Percentiles rank a stretch among this genome's conserved stretches.
phyloP scores from a whole-genome alignment of 208 protist genomes.

The Naegleria gruberi region DNA sequence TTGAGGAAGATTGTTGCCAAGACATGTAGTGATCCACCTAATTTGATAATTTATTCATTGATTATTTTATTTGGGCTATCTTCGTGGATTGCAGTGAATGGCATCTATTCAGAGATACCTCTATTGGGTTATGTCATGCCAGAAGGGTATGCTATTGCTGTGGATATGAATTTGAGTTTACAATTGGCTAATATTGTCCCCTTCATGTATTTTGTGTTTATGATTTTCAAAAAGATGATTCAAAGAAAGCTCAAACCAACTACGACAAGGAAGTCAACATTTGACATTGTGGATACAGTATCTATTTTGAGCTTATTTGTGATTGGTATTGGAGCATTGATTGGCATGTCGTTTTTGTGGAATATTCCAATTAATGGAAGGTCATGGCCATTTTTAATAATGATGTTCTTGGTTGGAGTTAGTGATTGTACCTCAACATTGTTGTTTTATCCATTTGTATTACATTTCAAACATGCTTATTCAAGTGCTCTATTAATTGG shows the following conservation, averaged over 20 bases:
- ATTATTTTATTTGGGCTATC: background rate
- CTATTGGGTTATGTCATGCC: background rate
- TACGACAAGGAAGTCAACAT: background rate
- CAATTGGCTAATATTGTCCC: background rate
- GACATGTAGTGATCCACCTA: background rate
- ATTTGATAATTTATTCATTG: background rate
- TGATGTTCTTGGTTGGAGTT: background rate
- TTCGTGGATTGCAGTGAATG: background rate
- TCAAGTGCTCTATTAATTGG: background rate
- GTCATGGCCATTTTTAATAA: background rate
- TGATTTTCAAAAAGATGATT: background rate
- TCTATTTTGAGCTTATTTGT: background rate
- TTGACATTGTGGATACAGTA: background rate
- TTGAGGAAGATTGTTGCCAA: too few relatives aligned
- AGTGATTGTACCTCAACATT: background rate
- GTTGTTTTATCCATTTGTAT: background rate
- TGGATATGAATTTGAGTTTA: background rate
- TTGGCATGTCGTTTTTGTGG: background rate
- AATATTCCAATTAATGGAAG: background rate
- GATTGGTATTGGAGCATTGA: background rate
- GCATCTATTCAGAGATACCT: background rate
- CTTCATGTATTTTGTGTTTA: background rate
- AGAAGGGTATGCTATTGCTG: background rate
- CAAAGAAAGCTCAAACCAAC: background rate
- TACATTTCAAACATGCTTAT: background rate